These are phyloP conservation scores for Ehretia macrophylla DNA, from an alignment of 257 asterid species.

Conservation along the genomic window DNA sequence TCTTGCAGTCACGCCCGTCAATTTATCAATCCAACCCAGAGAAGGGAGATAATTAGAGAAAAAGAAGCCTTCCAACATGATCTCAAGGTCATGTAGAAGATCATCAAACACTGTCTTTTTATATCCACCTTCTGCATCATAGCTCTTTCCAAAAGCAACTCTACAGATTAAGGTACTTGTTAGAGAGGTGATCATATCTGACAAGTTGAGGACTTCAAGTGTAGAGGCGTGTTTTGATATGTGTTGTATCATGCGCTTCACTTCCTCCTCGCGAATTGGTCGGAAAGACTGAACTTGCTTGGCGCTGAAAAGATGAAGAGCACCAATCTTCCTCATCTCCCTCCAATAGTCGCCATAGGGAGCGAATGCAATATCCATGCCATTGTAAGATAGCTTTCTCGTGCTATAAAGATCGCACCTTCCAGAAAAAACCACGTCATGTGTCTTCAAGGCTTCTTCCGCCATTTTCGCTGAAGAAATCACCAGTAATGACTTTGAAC, in stretches of 20 bases:
- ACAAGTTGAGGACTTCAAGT: background rate
- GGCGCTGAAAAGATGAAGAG: no score
- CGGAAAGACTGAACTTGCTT: no score
- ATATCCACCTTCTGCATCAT: background rate
- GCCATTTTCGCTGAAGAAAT: no score
- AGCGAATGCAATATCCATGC: background rate
- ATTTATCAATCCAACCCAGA: slow-evolving; percentile 32
- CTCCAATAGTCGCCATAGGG: background rate
- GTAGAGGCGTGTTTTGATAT: background rate
- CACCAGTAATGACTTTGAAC: no score
- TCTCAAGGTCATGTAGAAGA: background rate
- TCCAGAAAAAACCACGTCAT: background rate
- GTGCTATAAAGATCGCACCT: background rate
- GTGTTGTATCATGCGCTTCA: background rate
- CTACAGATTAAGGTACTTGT: no score
- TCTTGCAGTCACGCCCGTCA: slow-evolving; percentile 17
- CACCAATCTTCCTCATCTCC: background rate
- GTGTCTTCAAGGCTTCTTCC: background rate
- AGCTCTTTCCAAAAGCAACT: no score
- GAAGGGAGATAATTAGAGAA: slow-evolving; percentile 31
- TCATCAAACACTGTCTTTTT: background rate
- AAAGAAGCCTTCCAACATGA: slow-evolving; percentile 28
- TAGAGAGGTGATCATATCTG: no score
- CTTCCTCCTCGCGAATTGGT: no score
- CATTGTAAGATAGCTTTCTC: background rate